phyloP scores from a whole-genome alignment of 1,284 basidiomycete species.

The Papiliotrema flavescens region DNA sequence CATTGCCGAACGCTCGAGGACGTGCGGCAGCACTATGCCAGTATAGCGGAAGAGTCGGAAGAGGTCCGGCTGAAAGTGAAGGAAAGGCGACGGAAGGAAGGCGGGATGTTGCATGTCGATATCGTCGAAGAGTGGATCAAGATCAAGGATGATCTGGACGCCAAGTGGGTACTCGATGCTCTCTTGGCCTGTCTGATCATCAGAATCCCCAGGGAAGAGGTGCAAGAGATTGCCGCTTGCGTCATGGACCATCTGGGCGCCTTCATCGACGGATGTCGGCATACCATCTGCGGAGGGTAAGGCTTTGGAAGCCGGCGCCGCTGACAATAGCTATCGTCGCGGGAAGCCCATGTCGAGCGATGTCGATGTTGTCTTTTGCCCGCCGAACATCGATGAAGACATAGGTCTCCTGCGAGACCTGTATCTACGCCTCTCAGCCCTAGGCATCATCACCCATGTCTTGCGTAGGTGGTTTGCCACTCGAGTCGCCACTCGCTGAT shows the following conservation, averaged over 20 bases:
- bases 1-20: conserved; percentile 43
- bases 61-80: conserved; percentile 30
- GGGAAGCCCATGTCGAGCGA: conserved; percentile 45
- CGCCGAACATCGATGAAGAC: conserved; percentile 35
- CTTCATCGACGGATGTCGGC: conserved; percentile 35
- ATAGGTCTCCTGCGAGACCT: conserved; percentile 31
- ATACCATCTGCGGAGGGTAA: conserved; percentile 44
- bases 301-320: not conserved
- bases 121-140: conserved; percentile 45
- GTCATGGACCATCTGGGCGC: conserved; percentile 40
- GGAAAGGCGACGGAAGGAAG: conserved; percentile 27
- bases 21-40: conserved; percentile 33
- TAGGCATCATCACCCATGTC: conserved; percentile 46
- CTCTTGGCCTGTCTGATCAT: not conserved
- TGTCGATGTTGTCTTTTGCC: conserved; percentile 47
- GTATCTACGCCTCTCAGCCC: conserved; percentile 26
- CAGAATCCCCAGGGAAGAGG: conserved; percentile 44
- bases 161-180: conserved; percentile 19
- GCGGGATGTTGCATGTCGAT: conserved; percentile 45
- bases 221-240: conserved; percentile 38
- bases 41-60: conserved; percentile 22
- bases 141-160: conserved; percentile 40
- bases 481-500: not conserved
- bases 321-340: conserved; percentile 36
- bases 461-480: conserved; percentile 24